Evolutionary conservation across 169 alveolate species (phyloP), one percentile per base, ranked within the genome.

Genomic region (Plasmodium malariae): DNA sequence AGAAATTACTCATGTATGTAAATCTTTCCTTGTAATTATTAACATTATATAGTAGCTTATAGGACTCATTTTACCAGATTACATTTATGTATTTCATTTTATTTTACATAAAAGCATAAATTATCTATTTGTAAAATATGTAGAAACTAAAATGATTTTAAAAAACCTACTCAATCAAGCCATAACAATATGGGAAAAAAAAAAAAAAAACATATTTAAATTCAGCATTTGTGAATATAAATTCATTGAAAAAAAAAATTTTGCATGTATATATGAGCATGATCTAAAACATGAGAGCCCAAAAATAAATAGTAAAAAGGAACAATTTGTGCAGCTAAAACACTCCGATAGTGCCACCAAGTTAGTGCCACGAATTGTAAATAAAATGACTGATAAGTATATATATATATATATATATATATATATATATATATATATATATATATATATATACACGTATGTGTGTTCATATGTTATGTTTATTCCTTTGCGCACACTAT

Each of bases 341-440:
- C 74, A 83, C 37, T 83, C 91, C 32, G 91, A 83, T 34, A 83
- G 71, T 51, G 49, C 40, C 17, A 55, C 72, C 91, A 67, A 59
- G 91, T 83, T 45, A 83, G 72, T 36, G 11, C 24, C 24, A 57
- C 32, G 24, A 57, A 26, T 19, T n/a, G 2, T 54, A 54, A n/a
- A 54, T 54, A 54, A 54, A 54, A 57, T 14, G 21, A 19, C 3
- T n/a, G 6, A 45, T 3, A 9, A 21, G 7, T 54, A 54, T 54
- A 19, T 54, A 12, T 54, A 54, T 54, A 54, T 11, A 0, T 12
- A 57, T 57, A 9, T 19, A 57, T 57, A 57, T 57, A 14, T 57
- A 14, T 57, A 17, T 57, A 57, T 17, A 21, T 19, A 26, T 57
- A 1, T 17, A 59, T 59, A 11, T 59, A 55, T 54, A 21, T 54